These are phyloP conservation scores for Dictyostelium citrinum DNA, from an alignment of 78 protist genomes.

Conservation along the genomic window DNA sequence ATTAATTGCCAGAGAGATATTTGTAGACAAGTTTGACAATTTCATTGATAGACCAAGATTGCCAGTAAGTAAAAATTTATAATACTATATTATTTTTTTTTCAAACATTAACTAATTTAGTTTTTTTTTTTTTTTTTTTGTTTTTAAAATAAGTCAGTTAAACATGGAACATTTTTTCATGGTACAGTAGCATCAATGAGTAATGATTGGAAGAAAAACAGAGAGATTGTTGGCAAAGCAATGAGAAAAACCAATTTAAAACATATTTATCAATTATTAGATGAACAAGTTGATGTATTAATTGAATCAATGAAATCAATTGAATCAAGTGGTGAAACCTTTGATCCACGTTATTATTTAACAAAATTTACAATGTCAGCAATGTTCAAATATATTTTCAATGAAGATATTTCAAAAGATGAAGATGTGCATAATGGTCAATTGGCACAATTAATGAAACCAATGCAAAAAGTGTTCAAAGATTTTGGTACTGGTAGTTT, in stretches of 20 bases:
- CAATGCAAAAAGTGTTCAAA: background rate
- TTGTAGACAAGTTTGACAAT: conserved; percentile 37
- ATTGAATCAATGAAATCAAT: background rate
- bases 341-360: background rate
- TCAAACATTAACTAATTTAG: background rate
- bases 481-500: background rate
- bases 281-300: conserved; percentile 6
- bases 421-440: background rate
- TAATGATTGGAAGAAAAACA: background rate
- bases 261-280: background rate
- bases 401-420: background rate
- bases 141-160: background rate
- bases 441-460: background rate
- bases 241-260: conserved; percentile 43
- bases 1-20: conserved; percentile 13
- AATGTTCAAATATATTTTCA: background rate
- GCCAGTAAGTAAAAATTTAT: background rate
- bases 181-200: background rate
- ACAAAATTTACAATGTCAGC: background rate
- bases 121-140: background rate
- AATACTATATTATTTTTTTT: background rate
- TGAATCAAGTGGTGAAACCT: background rate
- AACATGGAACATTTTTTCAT: background rate
- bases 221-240: conserved; percentile 11
- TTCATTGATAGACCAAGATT: conserved; percentile 5